These are phyloP conservation scores for Aspergillus biplanus DNA, from an alignment of 495 filamentous ascomycete species.

Conservation along the genomic window DNA sequence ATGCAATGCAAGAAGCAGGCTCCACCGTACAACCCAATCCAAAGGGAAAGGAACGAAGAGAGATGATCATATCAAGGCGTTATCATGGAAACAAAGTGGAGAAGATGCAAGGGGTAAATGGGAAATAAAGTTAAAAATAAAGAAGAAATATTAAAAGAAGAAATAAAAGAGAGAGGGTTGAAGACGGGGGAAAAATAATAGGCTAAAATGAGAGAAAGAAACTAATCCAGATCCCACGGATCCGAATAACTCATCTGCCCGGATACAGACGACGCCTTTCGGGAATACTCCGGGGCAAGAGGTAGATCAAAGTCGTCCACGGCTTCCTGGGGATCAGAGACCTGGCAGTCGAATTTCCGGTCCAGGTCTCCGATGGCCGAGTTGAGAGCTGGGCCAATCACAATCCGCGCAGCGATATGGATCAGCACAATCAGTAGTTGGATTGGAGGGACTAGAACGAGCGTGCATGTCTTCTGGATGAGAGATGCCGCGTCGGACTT, in stretches of 20 bases:
- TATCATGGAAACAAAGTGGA: conserved; percentile 21
- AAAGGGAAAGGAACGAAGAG: conserved; percentile 4
- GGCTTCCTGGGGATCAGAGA: conserved; percentile 23
- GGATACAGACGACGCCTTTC: conserved; percentile 32
- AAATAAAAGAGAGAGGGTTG: not conserved
- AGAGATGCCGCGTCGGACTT: conserved; percentile 67
- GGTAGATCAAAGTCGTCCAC: conserved; percentile 50
- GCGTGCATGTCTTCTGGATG: conserved; percentile 72
- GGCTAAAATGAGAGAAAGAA: not conserved
- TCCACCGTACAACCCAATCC: conserved; percentile 19
- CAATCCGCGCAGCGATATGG: conserved; percentile 74
- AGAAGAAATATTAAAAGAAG: conserved; percentile 4
- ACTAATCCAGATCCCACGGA: conserved; percentile 40
- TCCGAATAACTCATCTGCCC: conserved; percentile 33
- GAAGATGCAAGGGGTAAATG: conserved; percentile 9
- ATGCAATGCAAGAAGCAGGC: conserved; percentile 15
- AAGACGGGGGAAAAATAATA: not conserved
- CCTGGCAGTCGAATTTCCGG: conserved; percentile 26
- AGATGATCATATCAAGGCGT: conserved; percentile 23
- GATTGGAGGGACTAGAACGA: conserved; percentile 75
- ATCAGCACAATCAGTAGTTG: conserved; percentile 78
- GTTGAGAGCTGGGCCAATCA: conserved; percentile 52
- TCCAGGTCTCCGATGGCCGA: conserved; percentile 24
- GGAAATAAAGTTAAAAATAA: conserved; percentile 2
- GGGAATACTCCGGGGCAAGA: conserved; percentile 37